Base-by-base conservation (phyloP, 345 rosid genomes). In the Capsella bursapastoris region DNA sequence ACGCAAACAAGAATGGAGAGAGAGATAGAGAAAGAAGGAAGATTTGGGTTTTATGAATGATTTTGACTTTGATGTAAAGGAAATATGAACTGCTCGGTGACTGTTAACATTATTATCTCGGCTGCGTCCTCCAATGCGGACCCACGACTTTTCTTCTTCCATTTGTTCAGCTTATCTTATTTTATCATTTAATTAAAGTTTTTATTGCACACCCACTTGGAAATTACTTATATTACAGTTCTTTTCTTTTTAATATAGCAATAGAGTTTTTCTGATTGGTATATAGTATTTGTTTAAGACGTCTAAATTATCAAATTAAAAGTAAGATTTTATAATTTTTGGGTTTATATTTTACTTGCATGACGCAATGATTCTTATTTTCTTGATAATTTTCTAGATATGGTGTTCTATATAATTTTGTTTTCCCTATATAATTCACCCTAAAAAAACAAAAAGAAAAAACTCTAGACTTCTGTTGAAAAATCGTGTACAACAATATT, bases 91-190 rank as follows among this genome's bases (percentile, higher is more conserved):
- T 31, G 53, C 62, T 27, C 29, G 71, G 82, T 78, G 64, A 49
- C 69, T 55, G 73, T 71, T 67, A 71, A 68, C 71, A 41, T 62
- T 51, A 4, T 40, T 14, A 8, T 66, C 25, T 34, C 56, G 57
- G 66, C 85, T 75, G 71, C 78, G 67, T 75, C 59, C 61, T 51
- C 74, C 66, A 40, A 57, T 63, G 58, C 57, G 71, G 6, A 80
- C 81, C 69, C 77, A 84, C 85, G 86, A 79, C 88, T 83, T 83
- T 80, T 76, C 78, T 62, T 79, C 75, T 62, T 25, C 10, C 57
- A 45, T 4, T 53, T 11, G 37, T 4, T 48, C 12, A 32, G 47
- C 41, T n/a, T 43, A 49, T 6, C 16, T n/a, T 45, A 44, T 45
- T 45, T 45, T 45, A 45, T n/a, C 7, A 5, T 45, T 22, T 1